phyloP scores from a whole-genome alignment of 495 filamentous ascomycete genomes.

The Echria macrotheca region DNA sequence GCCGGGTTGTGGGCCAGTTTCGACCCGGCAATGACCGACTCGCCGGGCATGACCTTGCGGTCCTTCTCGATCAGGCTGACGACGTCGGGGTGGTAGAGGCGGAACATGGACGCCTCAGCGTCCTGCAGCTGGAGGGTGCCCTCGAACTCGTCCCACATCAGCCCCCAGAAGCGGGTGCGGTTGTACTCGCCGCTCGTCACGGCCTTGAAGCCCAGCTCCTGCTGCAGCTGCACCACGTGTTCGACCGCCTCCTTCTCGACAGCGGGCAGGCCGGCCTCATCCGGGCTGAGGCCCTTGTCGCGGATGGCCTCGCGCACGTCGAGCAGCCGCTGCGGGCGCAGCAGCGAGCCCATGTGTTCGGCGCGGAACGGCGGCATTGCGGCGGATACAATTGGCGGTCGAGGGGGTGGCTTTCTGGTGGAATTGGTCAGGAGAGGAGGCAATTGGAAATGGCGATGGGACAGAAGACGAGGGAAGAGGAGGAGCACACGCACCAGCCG shows the following conservation, averaged over 20 bases:
- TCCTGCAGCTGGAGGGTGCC: conserved; percentile 59
- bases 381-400: neutral
- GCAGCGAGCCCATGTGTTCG: conserved; percentile 78
- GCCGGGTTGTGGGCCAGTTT: conserved; percentile 64
- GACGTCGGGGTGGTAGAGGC: conserved; percentile 73
- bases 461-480: too few relatives aligned
- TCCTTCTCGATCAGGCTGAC: conserved; percentile 57
- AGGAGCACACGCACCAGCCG: too few relatives aligned
- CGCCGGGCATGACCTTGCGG: conserved; percentile 65
- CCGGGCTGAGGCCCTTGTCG: conserved; percentile 51
- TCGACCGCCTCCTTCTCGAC: conserved; percentile 63
- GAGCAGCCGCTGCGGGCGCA: conserved; percentile 65
- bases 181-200: conserved; percentile 74
- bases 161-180: conserved; percentile 58
- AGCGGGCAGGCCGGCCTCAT: conserved; percentile 46
- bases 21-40: conserved; percentile 65
- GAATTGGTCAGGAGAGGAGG: too few relatives aligned
- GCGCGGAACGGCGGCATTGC: conserved; percentile 69
- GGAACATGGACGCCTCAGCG: conserved; percentile 64
- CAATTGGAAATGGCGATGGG: neutral
- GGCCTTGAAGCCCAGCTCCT: conserved; percentile 59
- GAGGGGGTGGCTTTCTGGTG: neutral
- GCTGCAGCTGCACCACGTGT: conserved; percentile 60
- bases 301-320: conserved; percentile 53
- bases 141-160: conserved; percentile 70